These are phyloP conservation scores for Lindgomyces ingoldianus DNA, from an alignment of 495 filamentous ascomycete genomes.

Conservation along the genomic window DNA sequence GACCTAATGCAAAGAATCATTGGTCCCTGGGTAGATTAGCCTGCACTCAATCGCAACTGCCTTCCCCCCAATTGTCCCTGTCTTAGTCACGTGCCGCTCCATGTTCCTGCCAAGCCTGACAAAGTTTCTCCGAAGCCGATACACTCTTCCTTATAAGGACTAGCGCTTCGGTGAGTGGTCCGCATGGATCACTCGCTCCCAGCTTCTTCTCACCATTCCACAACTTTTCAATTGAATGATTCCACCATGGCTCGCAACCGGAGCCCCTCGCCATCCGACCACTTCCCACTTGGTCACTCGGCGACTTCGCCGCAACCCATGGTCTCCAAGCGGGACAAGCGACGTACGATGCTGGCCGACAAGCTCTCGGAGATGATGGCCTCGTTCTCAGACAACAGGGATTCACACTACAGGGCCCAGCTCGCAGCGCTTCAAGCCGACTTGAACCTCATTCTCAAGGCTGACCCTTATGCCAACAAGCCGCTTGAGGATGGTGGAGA, in stretches of 20 bases:
- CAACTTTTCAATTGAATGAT: neutral
- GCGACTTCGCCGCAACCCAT: conserved; percentile 48
- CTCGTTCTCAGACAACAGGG: conserved; percentile 76
- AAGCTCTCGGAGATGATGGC: conserved; percentile 70
- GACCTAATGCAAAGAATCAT: too few species aligned
- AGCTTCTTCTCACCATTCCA: conserved; percentile 1
- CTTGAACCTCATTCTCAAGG: conserved; percentile 78
- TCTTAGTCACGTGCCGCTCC: too few species aligned
- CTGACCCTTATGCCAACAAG: conserved; percentile 72
- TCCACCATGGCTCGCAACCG: conserved; percentile 34
- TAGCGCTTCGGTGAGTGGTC: neutral
- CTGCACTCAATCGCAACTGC: too few species aligned
- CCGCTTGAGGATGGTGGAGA: conserved; percentile 71
- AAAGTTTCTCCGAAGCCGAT: too few species aligned
- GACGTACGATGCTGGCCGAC: conserved; percentile 74
- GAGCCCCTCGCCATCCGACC: conserved; percentile 32
- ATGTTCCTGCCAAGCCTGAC: too few species aligned
- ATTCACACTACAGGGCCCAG: conserved; percentile 83
- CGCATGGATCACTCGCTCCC: neutral
- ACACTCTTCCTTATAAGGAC: neutral
- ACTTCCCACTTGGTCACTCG: conserved; percentile 36
- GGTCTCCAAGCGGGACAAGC: conserved; percentile 83
- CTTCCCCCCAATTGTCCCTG: too few species aligned
- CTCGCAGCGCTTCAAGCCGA: conserved; percentile 86
- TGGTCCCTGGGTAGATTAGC: too few species aligned